Evolutionary conservation across 495 filamentous ascomycete species (phyloP).

Genomic region (Melanomma pulvis-pyrius): DNA sequence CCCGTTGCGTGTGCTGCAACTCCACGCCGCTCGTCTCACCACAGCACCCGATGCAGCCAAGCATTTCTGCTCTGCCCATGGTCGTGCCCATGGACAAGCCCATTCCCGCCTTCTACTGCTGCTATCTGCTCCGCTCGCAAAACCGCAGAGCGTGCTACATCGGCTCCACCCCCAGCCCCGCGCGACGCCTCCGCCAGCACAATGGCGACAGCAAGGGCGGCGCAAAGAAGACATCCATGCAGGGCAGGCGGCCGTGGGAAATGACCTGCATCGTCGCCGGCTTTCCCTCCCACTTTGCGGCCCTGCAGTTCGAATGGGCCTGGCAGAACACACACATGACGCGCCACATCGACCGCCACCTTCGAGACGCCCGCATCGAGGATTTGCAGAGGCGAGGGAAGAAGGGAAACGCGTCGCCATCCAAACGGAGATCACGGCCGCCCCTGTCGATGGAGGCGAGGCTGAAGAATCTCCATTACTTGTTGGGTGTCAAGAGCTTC

Average conservation of each 20-base stretch:
- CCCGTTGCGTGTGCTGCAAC: constrained; percentile 5
- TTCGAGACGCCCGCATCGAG: constrained; percentile 11
- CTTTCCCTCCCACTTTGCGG: constrained; percentile 82
- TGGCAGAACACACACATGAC: constrained; percentile 82
- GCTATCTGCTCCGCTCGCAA: constrained; percentile 87
- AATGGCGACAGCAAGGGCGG: constrained; percentile 82
- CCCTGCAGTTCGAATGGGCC: constrained; percentile 97
- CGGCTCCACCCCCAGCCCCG: constrained; percentile 87
- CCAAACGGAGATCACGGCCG: constrained; percentile 53
- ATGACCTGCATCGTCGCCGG: constrained; percentile 87
- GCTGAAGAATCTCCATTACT: constrained; percentile 73
- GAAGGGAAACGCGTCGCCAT: constrained; percentile 34
- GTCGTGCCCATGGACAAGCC: constrained; percentile 37
- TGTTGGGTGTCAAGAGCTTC: constrained; percentile 79
- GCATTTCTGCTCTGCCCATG: not conserved
- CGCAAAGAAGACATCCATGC: constrained; percentile 70
- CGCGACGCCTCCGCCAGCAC: constrained; percentile 80
- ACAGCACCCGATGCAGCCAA: not conserved
- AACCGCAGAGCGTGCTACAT: constrained; percentile 70
- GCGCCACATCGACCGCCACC: constrained; percentile 64
- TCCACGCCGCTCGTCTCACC: not conserved
- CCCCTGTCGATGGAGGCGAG: constrained; percentile 61
- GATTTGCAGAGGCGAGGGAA: constrained; percentile 41
- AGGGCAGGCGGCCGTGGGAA: constrained; percentile 76
- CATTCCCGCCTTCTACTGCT: constrained; percentile 74